Conservation (phyloP, 148 eudicot species). For the Diospyros lotus region DNA sequence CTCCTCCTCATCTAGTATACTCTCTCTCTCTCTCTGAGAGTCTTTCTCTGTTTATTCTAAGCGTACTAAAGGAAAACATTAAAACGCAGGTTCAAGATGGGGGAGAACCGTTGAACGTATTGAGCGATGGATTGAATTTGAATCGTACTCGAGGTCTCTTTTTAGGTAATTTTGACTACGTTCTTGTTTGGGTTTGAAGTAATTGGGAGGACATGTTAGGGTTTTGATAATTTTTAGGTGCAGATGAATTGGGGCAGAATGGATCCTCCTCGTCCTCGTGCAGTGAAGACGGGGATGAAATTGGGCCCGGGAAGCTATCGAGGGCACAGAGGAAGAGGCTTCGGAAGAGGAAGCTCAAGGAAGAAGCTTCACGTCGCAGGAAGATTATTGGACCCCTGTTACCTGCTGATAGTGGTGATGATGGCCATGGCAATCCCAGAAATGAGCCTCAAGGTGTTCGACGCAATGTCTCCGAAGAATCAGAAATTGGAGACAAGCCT, state of each 20-base stretch:
- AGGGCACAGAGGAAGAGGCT: conserved; percentile 61
- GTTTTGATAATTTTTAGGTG: conserved; percentile 1
- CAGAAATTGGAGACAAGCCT: background rate
- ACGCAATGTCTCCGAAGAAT: conserved; percentile 29
- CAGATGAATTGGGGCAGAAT: conserved; percentile 28
- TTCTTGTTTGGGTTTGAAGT: background rate
- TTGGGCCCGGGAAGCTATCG: conserved; percentile 33
- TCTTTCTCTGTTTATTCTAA: background rate
- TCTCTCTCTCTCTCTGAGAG: conserved; percentile 12
- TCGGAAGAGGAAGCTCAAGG: conserved; percentile 51
- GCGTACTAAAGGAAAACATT: background rate
- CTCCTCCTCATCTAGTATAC: conserved; percentile 18
- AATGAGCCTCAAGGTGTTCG: conserved; percentile 35
- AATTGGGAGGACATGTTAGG: background rate
- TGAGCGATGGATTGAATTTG: background rate
- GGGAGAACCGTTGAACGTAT: background rate
- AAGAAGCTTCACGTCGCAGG: conserved; percentile 27
- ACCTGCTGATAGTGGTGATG: conserved; percentile 15
- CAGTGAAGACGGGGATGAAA: conserved; percentile 22
- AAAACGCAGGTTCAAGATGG: conserved; percentile 12
- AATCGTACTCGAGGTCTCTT: conserved; percentile 27
- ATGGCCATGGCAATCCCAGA: background rate
- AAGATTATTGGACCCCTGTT: conserved; percentile 47
- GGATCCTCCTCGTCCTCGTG: conserved; percentile 8
- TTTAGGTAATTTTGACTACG: background rate